Evolutionary conservation across 1,284 basidiomycete genomes (phyloP).

Genomic region (Ceratobasidium sp.): DNA sequence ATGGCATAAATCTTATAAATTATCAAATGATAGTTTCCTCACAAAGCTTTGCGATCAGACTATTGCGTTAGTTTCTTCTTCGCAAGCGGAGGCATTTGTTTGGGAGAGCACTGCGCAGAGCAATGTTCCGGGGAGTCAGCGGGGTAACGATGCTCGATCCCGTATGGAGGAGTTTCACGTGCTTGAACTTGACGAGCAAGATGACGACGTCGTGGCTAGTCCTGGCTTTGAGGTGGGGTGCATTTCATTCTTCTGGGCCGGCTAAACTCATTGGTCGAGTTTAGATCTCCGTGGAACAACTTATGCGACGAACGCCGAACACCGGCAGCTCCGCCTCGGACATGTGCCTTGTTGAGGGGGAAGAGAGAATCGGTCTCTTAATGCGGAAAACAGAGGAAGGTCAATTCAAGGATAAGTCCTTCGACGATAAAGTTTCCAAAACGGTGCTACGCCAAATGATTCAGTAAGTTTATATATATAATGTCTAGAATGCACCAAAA

Average conservation of each 20-base stretch:
- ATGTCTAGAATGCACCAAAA: too few species aligned
- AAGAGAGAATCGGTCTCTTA: background rate
- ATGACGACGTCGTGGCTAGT: constrained; percentile 56
- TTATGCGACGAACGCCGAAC: background rate
- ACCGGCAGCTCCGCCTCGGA: background rate
- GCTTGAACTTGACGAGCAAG: constrained; percentile 62
- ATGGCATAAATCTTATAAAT: constrained; percentile 28
- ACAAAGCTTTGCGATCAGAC: constrained; percentile 63
- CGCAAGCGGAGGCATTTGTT: constrained; percentile 50
- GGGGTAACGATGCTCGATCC: constrained; percentile 51
- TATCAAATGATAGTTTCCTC: constrained; percentile 55
- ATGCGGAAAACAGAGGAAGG: constrained; percentile 49
- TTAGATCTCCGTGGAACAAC: too few species aligned
- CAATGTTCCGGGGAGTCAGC: constrained; percentile 42
- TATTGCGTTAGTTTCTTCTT: constrained; percentile 56
- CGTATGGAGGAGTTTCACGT: constrained; percentile 63
- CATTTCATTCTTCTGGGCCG: too few species aligned
- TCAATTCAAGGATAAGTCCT: too few species aligned
- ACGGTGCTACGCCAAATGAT: too few species aligned
- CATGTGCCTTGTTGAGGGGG: constrained; percentile 2
- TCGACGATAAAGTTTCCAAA: too few species aligned
- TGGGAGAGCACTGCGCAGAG: constrained; percentile 22
- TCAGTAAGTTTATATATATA: too few species aligned
- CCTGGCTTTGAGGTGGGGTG: constrained; percentile 58
- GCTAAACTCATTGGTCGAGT: too few species aligned